Base-by-base conservation (phyloP, 495 filamentous ascomycete genomes). In the Pseudotulostoma volvatum region DNA sequence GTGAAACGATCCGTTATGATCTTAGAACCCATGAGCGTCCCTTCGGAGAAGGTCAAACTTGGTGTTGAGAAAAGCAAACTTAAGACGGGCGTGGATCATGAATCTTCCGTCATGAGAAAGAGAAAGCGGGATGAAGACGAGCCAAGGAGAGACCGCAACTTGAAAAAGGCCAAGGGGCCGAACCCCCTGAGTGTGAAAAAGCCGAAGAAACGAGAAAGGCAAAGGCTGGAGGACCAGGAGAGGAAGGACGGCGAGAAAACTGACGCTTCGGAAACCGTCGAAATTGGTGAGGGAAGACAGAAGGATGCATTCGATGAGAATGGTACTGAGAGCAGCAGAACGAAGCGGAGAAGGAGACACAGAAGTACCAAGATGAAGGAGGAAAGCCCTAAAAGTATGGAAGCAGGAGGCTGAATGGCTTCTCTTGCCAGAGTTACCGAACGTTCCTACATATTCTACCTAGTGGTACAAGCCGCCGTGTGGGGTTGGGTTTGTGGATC, bases 161-260 rank as follows among this genome's bases (percentile, higher is more conserved):
- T 67, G 43, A 79, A 73, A 43, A 86, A 87, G 14, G 68, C 63
- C 0, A 95, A 88, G 57, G 78, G 67, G 5, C 85, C 88, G 7
- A 97, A 97, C 64, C 90, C 90, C 7, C 63, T 96, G 44, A 77
- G 84, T 42, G 61, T 93, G 46, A 92, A 84, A 68, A 97, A 94
- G 62, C 55, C 76, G 38, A 84, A 81, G 64, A 78, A 67, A 51
- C 51, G 42, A 43, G 37, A 51, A 44, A 43, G 45, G 33, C 42
- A 40, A 21, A 44, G 39, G 31, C 9, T 36, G 15, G 19, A 34
- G 17, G 18, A 37, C 13, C 48, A 52, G 31, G 44, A 37, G 13
- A 34, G 31, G 7, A 43, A 37, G 31, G 34, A 33, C 15, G 34
- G 15, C 3, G 47, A 57, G 30, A 46, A 44, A 19, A 37, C 15